Evolutionary conservation across 352 stramenopile genomes (phyloP), one percentile per base, ranked within the genome.

Genomic region (Aphanomyces euteiches): DNA sequence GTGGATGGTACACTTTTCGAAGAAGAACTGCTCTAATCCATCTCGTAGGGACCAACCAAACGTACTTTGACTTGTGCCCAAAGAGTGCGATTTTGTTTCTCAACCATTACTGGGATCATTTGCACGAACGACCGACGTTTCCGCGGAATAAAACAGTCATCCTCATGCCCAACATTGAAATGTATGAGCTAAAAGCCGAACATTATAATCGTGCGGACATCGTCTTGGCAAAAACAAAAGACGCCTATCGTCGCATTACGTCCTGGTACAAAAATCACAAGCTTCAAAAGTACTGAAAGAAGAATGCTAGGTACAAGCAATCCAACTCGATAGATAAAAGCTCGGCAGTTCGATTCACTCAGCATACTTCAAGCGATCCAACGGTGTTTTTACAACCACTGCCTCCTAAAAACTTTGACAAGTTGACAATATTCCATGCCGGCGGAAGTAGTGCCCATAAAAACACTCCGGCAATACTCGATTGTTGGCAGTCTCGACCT

Each of bases 141-240:
- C 75, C 74, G 1, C 67, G 73, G 37, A 47, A 73, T 12, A 84
- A 83, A 40, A 73, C 79, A 0, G 36, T 87, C 21, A 83, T 83
- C 47, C 17, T 59, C 17, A 28, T 59, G 50, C 50, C 50, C 50
- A 59, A 59, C 50, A 59, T 59, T 59, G 50, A 85, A 54, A 89
- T 89, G 79, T 74, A 73, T 56, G 74, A 89, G 70, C 60, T 90
- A 15, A 74, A 72, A 12, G 63, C 73, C 2, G 40, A 69, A 3
- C 68, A 88, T 60, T 83, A 85, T 50, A 84, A 80, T 75, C 65
- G 63, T 13, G 77, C 76, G 2, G 75, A 88, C 56, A 73, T 72
- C 2, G 75, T 91, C 53, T 56, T 91, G 0, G 88, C 79, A 69
- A 91, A 91, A 60, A 87, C 79, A 6, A 53, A 71, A 34, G 69